Percentiles rank a stretch among this genome's conserved stretches.
phyloP scores from a whole-genome alignment of 352 stramenopile species.

The Globisporangium rhizosaccharum region DNA sequence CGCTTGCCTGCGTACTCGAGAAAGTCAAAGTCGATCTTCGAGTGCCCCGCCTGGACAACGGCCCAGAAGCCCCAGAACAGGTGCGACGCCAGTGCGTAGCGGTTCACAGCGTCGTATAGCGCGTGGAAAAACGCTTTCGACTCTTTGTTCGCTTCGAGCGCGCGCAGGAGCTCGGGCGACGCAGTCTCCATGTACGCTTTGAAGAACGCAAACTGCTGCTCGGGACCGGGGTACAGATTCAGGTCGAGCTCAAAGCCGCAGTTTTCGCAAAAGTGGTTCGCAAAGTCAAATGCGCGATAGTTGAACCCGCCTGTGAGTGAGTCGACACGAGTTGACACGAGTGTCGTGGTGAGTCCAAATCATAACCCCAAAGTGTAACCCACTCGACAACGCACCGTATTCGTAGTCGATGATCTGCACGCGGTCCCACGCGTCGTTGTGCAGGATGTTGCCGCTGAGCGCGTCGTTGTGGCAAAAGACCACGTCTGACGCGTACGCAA shows the following conservation, averaged over 20 bases:
- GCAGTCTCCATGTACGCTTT: slow-evolving; percentile 76
- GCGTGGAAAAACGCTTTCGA: slow-evolving; percentile 81
- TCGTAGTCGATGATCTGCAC: slow-evolving; percentile 95
- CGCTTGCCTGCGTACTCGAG: slow-evolving; percentile 79
- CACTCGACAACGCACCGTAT: slow-evolving; percentile 58
- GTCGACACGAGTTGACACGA: neutral
- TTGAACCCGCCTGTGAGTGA: slow-evolving; percentile 86
- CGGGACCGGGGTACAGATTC: slow-evolving; percentile 70
- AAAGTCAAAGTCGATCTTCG: slow-evolving; percentile 90
- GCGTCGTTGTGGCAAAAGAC: slow-evolving; percentile 94
- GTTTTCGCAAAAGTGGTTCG: slow-evolving; percentile 94
- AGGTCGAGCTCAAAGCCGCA: slow-evolving; percentile 92
- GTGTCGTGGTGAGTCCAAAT: no score
- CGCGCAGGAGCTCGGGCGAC: slow-evolving; percentile 50
- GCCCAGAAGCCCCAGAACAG: slow-evolving; percentile 94
- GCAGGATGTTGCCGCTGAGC: slow-evolving; percentile 84
- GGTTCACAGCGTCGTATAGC: slow-evolving; percentile 81
- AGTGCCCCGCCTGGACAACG: slow-evolving; percentile 88
- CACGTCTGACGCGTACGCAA: slow-evolving; percentile 68
- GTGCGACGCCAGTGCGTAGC: slow-evolving; percentile 87
- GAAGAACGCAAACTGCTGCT: slow-evolving; percentile 85
- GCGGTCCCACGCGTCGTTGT: slow-evolving; percentile 68
- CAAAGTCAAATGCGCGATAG: slow-evolving; percentile 91
- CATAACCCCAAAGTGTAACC: no score
- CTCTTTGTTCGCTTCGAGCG: slow-evolving; percentile 64